These are phyloP conservation scores for Saprolegnia parasitica DNA, from an alignment of 352 stramenopile genomes.

Conservation along the genomic window DNA sequence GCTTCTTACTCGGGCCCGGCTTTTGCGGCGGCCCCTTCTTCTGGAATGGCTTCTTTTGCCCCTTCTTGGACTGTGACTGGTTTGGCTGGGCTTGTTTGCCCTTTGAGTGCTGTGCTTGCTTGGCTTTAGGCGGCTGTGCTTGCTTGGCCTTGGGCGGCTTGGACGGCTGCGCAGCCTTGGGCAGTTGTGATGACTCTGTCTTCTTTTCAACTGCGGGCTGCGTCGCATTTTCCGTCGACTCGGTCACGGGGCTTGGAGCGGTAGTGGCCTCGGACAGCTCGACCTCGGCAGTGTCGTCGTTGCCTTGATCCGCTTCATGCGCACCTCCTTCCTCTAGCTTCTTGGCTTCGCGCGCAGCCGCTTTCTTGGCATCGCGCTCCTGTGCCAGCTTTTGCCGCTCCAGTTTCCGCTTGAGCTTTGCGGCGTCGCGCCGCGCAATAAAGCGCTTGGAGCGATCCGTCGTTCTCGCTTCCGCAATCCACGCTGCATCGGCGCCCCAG, in stretches of 20 bases:
- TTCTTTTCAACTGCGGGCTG: too few relatives aligned
- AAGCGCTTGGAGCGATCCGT: slow-evolving; percentile 56
- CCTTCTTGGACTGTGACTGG: too few relatives aligned
- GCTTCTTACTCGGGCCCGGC: not conserved
- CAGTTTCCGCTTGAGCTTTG: slow-evolving; percentile 55
- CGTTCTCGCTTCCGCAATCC: slow-evolving; percentile 48
- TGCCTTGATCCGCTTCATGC: not conserved
- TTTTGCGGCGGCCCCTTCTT: slow-evolving; percentile 1
- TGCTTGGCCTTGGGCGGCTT: not conserved
- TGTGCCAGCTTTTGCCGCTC: slow-evolving; percentile 55
- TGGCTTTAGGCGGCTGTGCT: not conserved
- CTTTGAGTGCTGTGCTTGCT: too few relatives aligned
- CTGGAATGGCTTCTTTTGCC: not conserved
- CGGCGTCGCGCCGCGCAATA: slow-evolving; percentile 57
- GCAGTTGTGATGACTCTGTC: too few relatives aligned
- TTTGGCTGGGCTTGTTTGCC: too few relatives aligned
- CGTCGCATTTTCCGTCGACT: too few relatives aligned
- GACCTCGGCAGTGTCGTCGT: not conserved
- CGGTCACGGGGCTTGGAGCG: too few relatives aligned
- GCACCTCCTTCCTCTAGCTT: slow-evolving; percentile 36
- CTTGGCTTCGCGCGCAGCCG: slow-evolving; percentile 38
- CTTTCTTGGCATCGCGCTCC: slow-evolving; percentile 29
- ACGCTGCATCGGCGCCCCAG: slow-evolving; percentile 53
- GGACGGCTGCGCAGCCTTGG: too few relatives aligned
- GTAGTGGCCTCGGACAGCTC: not conserved